Evolutionary conservation across 352 stramenopile species (phyloP), one percentile per base, ranked within the genome.

Genomic region (Phytophthora chlamydospora): DNA sequence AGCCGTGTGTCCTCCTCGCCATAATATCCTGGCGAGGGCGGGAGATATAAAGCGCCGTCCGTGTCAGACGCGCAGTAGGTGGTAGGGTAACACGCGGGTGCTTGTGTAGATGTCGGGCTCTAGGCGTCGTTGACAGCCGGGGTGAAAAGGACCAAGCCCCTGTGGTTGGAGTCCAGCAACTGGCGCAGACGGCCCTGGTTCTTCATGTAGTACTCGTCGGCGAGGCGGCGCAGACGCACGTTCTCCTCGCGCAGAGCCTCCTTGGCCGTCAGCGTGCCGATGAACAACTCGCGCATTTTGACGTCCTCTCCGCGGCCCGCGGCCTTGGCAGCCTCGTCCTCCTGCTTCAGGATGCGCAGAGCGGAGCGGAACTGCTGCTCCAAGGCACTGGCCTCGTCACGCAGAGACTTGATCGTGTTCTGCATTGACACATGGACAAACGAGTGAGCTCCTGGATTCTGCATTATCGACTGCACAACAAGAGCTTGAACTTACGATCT

Each of bases 191-290:
- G 78, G 8, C 80, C 78, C 51, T 90, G 80, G 67, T 90, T 90
- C 66, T 90, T 90, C 80, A 90, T 88, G 74, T 88, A 90, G 62
- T 85, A 83, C 71, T 88, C 78, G 61, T 90, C 80, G 0, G 80
- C 80, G 16, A 88, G 73, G 8, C 74, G 75, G 31, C 80, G 77
- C 33, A 90, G 76, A n/a, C 76, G 78, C 21, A 72, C 65, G 61
- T 90, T 88, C 71, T 90, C 80, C 64, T 85, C 69, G 19, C 78
- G 77, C 45, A 90, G 67, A 34, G 66, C 56, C 53, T 90, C 80
- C 54, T 88, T 90, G 10, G 66, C 67, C 24, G 69, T 68, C 21
- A 83, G 58, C 44, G 64, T 76, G 35, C 77, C 60, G 39, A 83
- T 56, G 68, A 81, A 81, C 29, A 81, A 41, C 31, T 76, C 62